These are phyloP conservation scores for Lepidium africanum DNA, from an alignment of 345 rosid genomes.

Conservation along the genomic window DNA sequence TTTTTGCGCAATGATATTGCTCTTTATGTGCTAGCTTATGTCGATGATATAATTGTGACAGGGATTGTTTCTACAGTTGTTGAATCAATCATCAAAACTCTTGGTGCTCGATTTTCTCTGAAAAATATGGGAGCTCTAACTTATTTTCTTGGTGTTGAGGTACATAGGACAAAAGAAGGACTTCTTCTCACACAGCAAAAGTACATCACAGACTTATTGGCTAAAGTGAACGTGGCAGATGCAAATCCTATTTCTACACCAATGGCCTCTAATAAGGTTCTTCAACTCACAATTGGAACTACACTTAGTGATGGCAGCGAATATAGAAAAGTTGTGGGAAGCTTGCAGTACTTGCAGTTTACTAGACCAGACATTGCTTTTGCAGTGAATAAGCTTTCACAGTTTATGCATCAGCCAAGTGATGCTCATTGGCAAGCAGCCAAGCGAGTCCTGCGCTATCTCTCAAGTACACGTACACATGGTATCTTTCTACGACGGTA, in stretches of 20 bases:
- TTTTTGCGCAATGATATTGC: too few relatives aligned
- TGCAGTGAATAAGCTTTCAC: not conserved
- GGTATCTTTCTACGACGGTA: not conserved
- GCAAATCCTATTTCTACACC: not conserved
- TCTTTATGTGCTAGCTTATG: too few relatives aligned
- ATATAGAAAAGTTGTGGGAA: not conserved
- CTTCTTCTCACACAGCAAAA: not conserved
- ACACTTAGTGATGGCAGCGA: not conserved
- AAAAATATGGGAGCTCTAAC: not conserved
- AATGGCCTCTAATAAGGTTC: not conserved
- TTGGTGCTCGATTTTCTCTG: not conserved
- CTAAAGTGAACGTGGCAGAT: not conserved
- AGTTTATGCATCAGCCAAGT: not conserved
- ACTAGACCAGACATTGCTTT: not conserved
- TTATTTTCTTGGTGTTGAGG: not conserved
- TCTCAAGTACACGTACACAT: not conserved
- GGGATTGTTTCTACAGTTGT: too few relatives aligned
- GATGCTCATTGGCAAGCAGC: not conserved
- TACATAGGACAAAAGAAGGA: accelerated
- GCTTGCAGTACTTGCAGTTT: not conserved
- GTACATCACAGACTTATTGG: not conserved
- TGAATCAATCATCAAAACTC: too few relatives aligned
- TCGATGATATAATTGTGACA: too few relatives aligned
- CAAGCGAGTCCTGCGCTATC: not conserved
- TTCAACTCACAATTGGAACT: not conserved